Base-by-base conservation (phyloP, 495 filamentous ascomycete species). In the Tuber microsphaerosporum region DNA sequence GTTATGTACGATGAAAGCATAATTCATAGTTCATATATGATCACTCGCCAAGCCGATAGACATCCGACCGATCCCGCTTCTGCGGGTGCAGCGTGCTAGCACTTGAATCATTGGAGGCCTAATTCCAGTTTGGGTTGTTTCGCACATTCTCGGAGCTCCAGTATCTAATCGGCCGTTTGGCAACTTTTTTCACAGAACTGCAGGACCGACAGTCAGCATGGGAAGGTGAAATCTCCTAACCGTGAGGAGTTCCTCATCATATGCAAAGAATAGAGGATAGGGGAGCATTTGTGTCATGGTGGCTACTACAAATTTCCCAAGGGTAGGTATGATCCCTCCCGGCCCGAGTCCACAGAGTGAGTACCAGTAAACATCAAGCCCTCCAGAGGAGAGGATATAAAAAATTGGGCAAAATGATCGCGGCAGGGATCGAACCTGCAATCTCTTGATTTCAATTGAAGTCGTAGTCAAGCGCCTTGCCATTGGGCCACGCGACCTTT, bases 391-490 rank as follows among this genome's bases (percentile, higher is more conserved):
- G 56, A 34, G 56, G 16, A 17, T 31, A 61, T 26, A 34, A 65
- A 65, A 34, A 34, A 65, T 16, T 16, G 31, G 26, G 4, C 12
- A 65, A 65, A 65, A 65, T 79, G 77, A 79, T 79, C 77, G 77
- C 77, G 78, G 76, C 77, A 79, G 77, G 77, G 77, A 77, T 79
- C 77, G 77, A 79, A 79, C 77, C 77, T 79, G 76, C 76, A 79
- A 79, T 79, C 77, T 79, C 77, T 79, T 79, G 77, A 79, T 77
- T 4, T 41, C 76, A 45, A 31, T 31, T 16, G 14, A 65, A 34
- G 26, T 88, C 88, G 88, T 89, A 90, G 88, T 90, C 88, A 90
- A 90, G 88, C 88, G 88, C 88, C 88, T 90, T 90, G 86, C 88
- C 88, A 90, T 90, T 89, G 87, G 87, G 88, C 88, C 87, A 89